A percentile compares a stretch with the other conserved stretches of the same genome.
Evolutionary conservation across 2,329 filamentous ascomycete species (phyloP).

Genomic region (Cryphonectria radicalis): DNA sequence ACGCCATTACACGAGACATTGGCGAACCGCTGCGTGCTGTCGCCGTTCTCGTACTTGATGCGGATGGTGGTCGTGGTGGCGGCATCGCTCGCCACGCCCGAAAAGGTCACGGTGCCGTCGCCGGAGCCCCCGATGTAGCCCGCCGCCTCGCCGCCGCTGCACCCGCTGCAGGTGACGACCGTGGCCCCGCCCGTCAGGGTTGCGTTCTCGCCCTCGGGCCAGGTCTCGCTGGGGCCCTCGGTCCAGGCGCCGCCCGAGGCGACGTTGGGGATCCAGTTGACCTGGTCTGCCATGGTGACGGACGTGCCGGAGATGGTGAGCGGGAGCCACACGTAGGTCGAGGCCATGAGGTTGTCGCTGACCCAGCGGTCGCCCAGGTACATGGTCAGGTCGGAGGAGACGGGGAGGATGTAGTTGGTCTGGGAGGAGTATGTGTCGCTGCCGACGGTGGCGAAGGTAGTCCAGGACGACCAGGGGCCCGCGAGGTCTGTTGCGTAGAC

Average conservation of each 20-base stretch:
- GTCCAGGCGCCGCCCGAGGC: conserved; percentile 31
- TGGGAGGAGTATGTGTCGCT: conserved; percentile 63
- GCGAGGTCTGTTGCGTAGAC: conserved; percentile 26
- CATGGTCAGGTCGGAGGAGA: conserved; percentile 47
- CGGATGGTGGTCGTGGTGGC: conserved; percentile 55
- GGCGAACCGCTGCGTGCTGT: conserved; percentile 55
- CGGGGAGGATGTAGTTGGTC: conserved; percentile 59
- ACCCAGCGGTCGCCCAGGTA: conserved; percentile 73
- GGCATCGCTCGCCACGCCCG: conserved; percentile 46
- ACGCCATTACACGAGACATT: conserved; percentile 61
- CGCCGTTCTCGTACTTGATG: conserved; percentile 61
- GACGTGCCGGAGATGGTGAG: conserved; percentile 56
- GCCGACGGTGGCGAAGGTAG: conserved; percentile 59
- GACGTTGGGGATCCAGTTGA: conserved; percentile 55
- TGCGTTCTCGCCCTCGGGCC: conserved; percentile 56
- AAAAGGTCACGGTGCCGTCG: conserved; percentile 52
- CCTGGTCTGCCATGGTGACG: conserved; percentile 55
- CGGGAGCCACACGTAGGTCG: conserved; percentile 70
- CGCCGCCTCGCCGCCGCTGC: conserved; percentile 53
- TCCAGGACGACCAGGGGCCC: conserved; percentile 62
- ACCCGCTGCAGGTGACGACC: conserved; percentile 53
- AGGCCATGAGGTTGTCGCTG: conserved; percentile 58
- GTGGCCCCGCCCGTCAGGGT: conserved; percentile 51
- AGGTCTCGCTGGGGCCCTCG: conserved; percentile 48
- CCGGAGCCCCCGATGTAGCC: conserved; percentile 59